A percentile compares a stretch with the other conserved stretches of the same genome.
Conservation (phyloP, 208 protist species). For the Leishmania guyanensis region DNA sequence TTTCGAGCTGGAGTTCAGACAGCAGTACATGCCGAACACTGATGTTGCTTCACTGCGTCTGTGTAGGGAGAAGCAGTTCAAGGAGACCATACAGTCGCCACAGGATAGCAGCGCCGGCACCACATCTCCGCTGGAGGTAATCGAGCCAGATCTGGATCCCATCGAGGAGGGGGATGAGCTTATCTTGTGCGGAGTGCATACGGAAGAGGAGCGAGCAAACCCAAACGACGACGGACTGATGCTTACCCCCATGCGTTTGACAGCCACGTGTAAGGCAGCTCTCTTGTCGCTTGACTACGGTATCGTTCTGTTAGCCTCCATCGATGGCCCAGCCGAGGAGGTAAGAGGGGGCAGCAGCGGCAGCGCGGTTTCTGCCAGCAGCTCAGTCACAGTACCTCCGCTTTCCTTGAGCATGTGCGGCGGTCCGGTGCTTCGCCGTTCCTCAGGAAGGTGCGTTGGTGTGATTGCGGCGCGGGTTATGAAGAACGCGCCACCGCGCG, state of each 20-base stretch:
- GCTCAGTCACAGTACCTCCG: slow-evolving; percentile 12
- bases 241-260: slow-evolving; percentile 41
- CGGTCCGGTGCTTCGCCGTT: slow-evolving; percentile 81
- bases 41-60: slow-evolving; percentile 75
- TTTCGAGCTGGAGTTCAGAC: slow-evolving; percentile 64
- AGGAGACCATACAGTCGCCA: slow-evolving; percentile 7
- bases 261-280: slow-evolving; percentile 68
- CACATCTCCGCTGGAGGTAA: slow-evolving; percentile 23
- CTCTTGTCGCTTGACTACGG: slow-evolving; percentile 86
- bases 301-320: slow-evolving; percentile 72
- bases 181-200: slow-evolving; percentile 59
- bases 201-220: slow-evolving; percentile 74
- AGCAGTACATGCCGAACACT: slow-evolving; percentile 68
- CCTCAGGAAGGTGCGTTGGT: slow-evolving; percentile 82
- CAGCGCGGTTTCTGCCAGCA: not conserved
- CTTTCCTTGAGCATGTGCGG: slow-evolving; percentile 83
- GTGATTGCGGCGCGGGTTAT: slow-evolving; percentile 76
- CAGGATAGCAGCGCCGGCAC: not conserved
- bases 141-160: slow-evolving; percentile 71
- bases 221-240: slow-evolving; percentile 77
- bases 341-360: not conserved
- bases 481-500: slow-evolving; percentile 57
- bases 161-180: slow-evolving; percentile 73
- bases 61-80: slow-evolving; percentile 43
- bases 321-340: slow-evolving; percentile 24